phyloP scores from a whole-genome alignment of 2,329 filamentous ascomycete species.

The Aspergillus clavatus region DNA sequence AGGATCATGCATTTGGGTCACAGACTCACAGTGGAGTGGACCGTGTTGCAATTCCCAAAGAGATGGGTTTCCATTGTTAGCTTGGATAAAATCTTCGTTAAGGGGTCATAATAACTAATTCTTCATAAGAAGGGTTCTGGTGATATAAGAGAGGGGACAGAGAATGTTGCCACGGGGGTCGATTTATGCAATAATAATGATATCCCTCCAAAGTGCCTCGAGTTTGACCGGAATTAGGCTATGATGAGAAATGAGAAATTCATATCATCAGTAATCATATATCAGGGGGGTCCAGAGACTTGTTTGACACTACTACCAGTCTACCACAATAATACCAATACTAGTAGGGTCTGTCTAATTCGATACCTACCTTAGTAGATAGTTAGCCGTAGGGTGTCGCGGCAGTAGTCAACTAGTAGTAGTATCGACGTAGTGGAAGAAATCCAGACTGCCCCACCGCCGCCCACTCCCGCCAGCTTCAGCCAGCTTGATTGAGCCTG shows the following conservation, averaged over 20 bases:
- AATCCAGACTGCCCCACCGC: slow-evolving; percentile 12
- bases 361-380: neutral
- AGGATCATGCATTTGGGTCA: slow-evolving; percentile 13
- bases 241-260: too few relatives aligned
- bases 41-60: slow-evolving; percentile 11
- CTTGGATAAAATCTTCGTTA: slow-evolving; percentile 14
- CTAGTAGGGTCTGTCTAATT: too few relatives aligned
- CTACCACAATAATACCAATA: too few relatives aligned
- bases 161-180: neutral
- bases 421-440: slow-evolving; percentile 15
- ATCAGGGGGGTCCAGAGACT: too few relatives aligned
- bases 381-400: too few relatives aligned
- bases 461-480: too few relatives aligned
- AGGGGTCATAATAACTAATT: neutral
- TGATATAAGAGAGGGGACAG: neutral
- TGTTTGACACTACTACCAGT: too few relatives aligned
- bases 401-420: too few relatives aligned
- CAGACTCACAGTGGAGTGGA: slow-evolving; percentile 13
- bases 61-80: slow-evolving; percentile 5
- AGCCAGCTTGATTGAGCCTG: too few relatives aligned
- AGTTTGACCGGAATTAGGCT: too few relatives aligned
- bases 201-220: too few relatives aligned
- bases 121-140: neutral
- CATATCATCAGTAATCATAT: neutral
- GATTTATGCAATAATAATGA: too few relatives aligned